Conservation (phyloP, 345 rosid species). For the Populus deltoides region DNA sequence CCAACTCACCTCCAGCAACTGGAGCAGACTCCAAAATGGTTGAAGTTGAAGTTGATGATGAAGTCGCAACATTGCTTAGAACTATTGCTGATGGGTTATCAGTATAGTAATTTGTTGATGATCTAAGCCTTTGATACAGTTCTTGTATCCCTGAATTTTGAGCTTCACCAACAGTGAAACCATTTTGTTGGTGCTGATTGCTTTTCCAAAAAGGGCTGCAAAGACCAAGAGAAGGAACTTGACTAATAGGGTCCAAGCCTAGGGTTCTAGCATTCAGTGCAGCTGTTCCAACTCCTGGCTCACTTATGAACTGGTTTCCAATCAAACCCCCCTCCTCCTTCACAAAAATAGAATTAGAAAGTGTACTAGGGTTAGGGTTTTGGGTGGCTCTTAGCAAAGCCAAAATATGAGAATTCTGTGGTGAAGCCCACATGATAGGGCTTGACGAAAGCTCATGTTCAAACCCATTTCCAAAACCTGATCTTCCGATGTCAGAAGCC, state of each 20-base stretch:
- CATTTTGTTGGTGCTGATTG: conserved; percentile 39
- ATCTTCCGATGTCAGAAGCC: conserved; percentile 48
- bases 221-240: conserved; percentile 40
- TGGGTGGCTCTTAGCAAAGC: conserved; percentile 46
- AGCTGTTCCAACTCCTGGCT: conserved; percentile 26
- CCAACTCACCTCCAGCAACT: conserved; percentile 39
- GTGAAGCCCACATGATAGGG: conserved; percentile 48
- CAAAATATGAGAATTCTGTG: conserved; percentile 50
- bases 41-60: conserved; percentile 34
- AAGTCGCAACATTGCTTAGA: conserved; percentile 36
- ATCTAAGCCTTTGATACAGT: conserved; percentile 56
- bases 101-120: conserved; percentile 26
- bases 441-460: conserved; percentile 43
- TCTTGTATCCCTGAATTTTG: conserved; percentile 56
- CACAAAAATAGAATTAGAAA: conserved; percentile 19
- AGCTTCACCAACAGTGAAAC: conserved; percentile 27
- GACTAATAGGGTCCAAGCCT: conserved; percentile 36
- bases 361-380: conserved; percentile 44
- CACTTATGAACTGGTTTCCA: conserved; percentile 37
- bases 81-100: conserved; percentile 26
- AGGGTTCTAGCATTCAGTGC: conserved; percentile 33
- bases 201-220: conserved; percentile 47
- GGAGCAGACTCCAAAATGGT: conserved; percentile 48
- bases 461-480: conserved; percentile 39
- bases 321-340: conserved; percentile 46